These are phyloP conservation scores for Fusarium sp. DNA, from an alignment of 2,329 filamentous ascomycete genomes.

Conservation along the genomic window DNA sequence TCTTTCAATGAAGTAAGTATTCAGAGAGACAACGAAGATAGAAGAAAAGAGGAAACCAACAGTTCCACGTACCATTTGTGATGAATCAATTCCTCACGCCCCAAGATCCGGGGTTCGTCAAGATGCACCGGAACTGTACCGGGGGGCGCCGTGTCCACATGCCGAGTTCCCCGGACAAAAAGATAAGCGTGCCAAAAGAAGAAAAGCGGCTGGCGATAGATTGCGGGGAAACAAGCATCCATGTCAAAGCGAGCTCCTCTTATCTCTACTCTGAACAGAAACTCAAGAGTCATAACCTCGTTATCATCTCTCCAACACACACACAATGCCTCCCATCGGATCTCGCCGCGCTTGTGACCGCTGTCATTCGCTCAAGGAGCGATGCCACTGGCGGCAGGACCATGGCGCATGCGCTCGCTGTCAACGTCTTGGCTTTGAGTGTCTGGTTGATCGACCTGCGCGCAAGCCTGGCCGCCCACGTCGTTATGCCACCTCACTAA, in stretches of 20 bases:
- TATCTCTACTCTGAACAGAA: background rate
- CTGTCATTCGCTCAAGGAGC: constrained; percentile 41
- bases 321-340: background rate
- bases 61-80: background rate
- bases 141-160: background rate
- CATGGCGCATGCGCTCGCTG: constrained; percentile 35
- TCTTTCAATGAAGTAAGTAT: too few species aligned
- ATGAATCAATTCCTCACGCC: background rate
- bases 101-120: background rate
- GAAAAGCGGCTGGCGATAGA: background rate
- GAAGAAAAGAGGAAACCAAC: too few species aligned
- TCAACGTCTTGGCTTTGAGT: constrained; percentile 30
- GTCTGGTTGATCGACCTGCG: constrained; percentile 23
- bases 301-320: background rate
- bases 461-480: constrained; percentile 33
- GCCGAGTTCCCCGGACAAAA: background rate
- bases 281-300: background rate
- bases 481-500: background rate
- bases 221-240: background rate
- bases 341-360: constrained; percentile 37
- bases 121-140: too few species aligned
- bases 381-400: constrained; percentile 32
- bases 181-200: background rate
- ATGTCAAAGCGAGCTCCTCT: background rate
- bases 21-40: too few species aligned